These are phyloP conservation scores for Taphrina wiesneri DNA, from an alignment of 1,139 yeast genomes.

Conservation along the genomic window DNA sequence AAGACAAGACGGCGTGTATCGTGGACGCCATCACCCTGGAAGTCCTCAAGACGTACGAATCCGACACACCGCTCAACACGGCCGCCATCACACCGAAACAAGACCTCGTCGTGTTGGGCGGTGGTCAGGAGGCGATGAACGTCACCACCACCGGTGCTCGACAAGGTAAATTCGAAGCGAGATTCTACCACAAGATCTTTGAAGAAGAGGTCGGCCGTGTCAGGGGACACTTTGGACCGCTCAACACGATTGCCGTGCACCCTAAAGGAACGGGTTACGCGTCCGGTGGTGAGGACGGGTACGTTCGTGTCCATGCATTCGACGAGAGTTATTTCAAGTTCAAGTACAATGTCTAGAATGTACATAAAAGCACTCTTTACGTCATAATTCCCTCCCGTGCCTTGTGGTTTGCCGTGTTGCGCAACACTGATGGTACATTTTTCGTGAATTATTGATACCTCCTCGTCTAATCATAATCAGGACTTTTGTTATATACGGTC, in stretches of 20 bases:
- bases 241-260: conserved; percentile 88
- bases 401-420: background rate
- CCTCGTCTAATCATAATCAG: background rate
- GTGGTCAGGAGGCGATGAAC: conserved; percentile 99
- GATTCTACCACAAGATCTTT: conserved; percentile 92
- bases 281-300: conserved; percentile 97
- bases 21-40: conserved; percentile 75
- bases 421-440: background rate
- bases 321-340: conserved; percentile 91
- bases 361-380: background rate
- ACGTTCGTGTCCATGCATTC: conserved; percentile 87
- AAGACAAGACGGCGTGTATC: conserved; percentile 84
- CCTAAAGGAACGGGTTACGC: conserved; percentile 93
- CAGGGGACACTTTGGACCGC: conserved; percentile 98
- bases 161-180: conserved; percentile 96
- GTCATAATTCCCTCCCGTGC: background rate
- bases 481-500: background rate
- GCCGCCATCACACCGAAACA: conserved; percentile 92
- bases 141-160: conserved; percentile 93
- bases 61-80: conserved; percentile 94
- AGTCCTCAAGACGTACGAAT: conserved; percentile 70
- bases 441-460: too few relatives aligned
- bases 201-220: conserved; percentile 96
- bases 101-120: conserved; percentile 90
- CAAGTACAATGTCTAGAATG: conserved; percentile 45